Conservation (phyloP, 345 rosid genomes). For the Psidium friedrichsthalianum region DNA sequence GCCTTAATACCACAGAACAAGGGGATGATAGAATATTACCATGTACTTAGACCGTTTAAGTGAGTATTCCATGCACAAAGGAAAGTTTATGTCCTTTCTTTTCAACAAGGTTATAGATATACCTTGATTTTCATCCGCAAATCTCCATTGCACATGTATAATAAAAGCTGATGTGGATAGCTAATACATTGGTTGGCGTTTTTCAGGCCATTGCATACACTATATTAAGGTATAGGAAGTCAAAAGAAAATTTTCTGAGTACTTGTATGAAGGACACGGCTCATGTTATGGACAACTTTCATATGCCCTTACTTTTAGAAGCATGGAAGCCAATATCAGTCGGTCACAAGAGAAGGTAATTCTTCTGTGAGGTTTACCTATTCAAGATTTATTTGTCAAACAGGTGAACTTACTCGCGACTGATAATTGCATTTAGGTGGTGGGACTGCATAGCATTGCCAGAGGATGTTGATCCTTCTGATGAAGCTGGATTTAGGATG, state of each 20-base stretch:
- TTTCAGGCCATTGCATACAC: constrained; percentile 66
- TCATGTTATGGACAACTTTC: constrained; percentile 5
- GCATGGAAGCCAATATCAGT: constrained; percentile 90
- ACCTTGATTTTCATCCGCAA: background rate
- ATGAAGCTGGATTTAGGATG: constrained; percentile 63
- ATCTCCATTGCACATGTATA: background rate
- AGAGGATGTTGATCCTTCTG: constrained; percentile 61
- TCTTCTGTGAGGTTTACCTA: background rate
- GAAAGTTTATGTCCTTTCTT: background rate
- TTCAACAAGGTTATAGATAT: background rate
- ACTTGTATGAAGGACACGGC: constrained; percentile 14
- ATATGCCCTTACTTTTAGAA: constrained; percentile 54
- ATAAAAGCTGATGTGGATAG: background rate
- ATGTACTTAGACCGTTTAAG: background rate
- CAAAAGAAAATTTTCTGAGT: constrained; percentile 27
- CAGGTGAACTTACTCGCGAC: background rate
- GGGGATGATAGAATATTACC: background rate
- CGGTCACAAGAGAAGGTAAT: constrained; percentile 75
- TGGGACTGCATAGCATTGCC: constrained; percentile 90
- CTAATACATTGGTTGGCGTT: background rate
- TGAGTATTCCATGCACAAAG: background rate
- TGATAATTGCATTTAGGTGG: constrained; percentile 46
- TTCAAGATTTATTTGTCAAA: background rate
- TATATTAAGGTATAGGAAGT: constrained; percentile 60
- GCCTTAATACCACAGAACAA: background rate